These are phyloP conservation scores for Cryptococcus neoformans DNA, from an alignment of 1,284 basidiomycete genomes.

Conservation along the genomic window DNA sequence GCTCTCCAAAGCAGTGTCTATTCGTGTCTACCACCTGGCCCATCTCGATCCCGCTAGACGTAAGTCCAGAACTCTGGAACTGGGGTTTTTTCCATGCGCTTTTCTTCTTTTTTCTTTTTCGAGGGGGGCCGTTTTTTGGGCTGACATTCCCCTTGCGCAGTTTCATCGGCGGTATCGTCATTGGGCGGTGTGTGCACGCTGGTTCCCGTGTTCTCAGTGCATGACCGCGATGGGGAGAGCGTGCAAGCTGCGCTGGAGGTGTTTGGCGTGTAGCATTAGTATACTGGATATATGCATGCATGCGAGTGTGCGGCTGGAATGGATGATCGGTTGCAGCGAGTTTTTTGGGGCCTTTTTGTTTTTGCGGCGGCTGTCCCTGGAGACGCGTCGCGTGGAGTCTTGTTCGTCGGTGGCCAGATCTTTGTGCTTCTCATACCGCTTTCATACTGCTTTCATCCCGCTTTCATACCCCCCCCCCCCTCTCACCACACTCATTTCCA, in stretches of 20 bases:
- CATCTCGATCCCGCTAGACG: not conserved
- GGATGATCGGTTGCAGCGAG: too few species aligned
- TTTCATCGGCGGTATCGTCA: not conserved
- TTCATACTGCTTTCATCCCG: slow-evolving; percentile 60
- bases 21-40: slow-evolving; percentile 24
- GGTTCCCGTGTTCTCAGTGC: slow-evolving; percentile 21
- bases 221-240: slow-evolving; percentile 12
- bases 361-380: not conserved
- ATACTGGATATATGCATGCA: too few species aligned
- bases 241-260: slow-evolving; percentile 19
- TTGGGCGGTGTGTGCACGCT: slow-evolving; percentile 7
- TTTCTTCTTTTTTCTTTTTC: not conserved
- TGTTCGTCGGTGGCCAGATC: too few species aligned
- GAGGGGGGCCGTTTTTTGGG: not conserved
- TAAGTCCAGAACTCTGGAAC: not conserved
- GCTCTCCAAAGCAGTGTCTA: slow-evolving; percentile 15
- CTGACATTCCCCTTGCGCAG: not conserved
- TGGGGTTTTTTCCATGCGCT: not conserved
- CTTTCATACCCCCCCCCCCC: slow-evolving; percentile 73
- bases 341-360: not conserved
- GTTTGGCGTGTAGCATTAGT: slow-evolving; percentile 13
- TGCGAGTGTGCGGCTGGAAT: too few species aligned
- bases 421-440: slow-evolving; percentile 62
- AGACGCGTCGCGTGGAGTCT: not conserved
- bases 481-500: slow-evolving; percentile 35